A percentile compares a stretch with the other conserved stretches of the same genome.
phyloP scores from a whole-genome alignment of 1,139 yeast genomes.

The Suhomyces panamericanus region DNA sequence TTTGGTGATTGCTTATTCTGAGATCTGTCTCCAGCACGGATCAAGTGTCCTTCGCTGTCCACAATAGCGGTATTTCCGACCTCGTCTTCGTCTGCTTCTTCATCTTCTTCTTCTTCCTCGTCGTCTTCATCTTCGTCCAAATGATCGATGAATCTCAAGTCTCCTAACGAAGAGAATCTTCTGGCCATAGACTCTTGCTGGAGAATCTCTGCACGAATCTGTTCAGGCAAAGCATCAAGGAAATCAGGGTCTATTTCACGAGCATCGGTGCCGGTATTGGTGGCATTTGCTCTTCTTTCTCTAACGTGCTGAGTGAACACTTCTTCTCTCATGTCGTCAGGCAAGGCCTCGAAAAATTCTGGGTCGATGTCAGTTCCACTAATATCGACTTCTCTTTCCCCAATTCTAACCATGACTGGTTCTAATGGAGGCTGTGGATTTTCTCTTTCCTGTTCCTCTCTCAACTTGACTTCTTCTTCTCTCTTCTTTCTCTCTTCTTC shows the following conservation, averaged over 20 bases:
- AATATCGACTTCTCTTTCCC: slow-evolving; percentile 79
- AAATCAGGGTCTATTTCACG: slow-evolving; percentile 82
- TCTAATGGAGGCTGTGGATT: slow-evolving; percentile 15
- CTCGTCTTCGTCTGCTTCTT: slow-evolving; percentile 17
- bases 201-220: slow-evolving; percentile 68
- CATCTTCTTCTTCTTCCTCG: slow-evolving; percentile 27
- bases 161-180: slow-evolving; percentile 33
- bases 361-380: slow-evolving; percentile 92
- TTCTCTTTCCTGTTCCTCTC: slow-evolving; percentile 29
- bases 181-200: slow-evolving; percentile 63
- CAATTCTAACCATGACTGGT: slow-evolving; percentile 73
- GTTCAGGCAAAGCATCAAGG: slow-evolving; percentile 77
- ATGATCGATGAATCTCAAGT: slow-evolving; percentile 22
- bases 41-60: neutral
- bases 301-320: slow-evolving; percentile 85
- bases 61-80: neutral
- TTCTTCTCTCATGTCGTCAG: slow-evolving; percentile 91
- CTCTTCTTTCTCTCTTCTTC: slow-evolving; percentile 33
- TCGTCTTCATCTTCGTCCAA: slow-evolving; percentile 31
- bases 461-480: slow-evolving; percentile 39
- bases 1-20: slow-evolving; percentile 10
- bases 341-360: slow-evolving; percentile 84
- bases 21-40: neutral
- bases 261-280: slow-evolving; percentile 40
- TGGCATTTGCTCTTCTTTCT: slow-evolving; percentile 60